Conservation (phyloP, 1,284 basidiomycete species). For the Trichosporon sp. region DNA sequence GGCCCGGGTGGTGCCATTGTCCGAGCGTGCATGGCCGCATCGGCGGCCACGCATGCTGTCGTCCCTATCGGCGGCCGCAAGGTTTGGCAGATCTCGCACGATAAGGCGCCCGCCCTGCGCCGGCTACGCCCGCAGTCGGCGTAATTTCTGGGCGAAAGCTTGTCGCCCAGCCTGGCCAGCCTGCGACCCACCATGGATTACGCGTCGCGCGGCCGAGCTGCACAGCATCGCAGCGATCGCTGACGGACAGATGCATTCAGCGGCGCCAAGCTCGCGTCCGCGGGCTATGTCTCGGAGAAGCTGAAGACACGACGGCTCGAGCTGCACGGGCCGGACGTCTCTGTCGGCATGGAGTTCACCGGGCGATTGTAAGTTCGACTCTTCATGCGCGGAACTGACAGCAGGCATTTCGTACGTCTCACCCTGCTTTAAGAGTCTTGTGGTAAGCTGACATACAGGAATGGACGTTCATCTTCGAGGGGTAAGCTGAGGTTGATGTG, state of each 20-base stretch:
- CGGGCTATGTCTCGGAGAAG: conserved; percentile 33
- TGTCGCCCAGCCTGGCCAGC: neutral
- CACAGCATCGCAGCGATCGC: neutral
- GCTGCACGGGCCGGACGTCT: conserved; percentile 45
- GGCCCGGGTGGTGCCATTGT: neutral
- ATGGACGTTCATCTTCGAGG: conserved; percentile 47
- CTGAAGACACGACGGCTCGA: conserved; percentile 41
- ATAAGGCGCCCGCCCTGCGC: too few relatives aligned
- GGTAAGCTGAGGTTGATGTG: conserved; percentile 21
- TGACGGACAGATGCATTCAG: conserved; percentile 36
- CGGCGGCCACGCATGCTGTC: too few relatives aligned
- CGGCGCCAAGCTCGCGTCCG: conserved; percentile 38
- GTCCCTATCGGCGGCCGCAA: too few relatives aligned
- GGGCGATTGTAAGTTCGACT: conserved; percentile 37
- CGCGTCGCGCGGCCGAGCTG: neutral
- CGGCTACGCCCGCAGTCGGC: neutral
- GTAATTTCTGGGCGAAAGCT: neutral
- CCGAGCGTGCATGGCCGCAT: neutral
- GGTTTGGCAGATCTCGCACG: neutral
- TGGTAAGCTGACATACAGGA: conserved; percentile 19
- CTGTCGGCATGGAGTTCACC: conserved; percentile 40
- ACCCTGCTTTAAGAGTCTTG: neutral
- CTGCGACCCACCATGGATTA: neutral
- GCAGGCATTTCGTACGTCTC: neutral
- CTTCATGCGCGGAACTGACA: neutral